Conservation (phyloP, 176 grass and related monocot species). For the Metroxylon sagu region DNA sequence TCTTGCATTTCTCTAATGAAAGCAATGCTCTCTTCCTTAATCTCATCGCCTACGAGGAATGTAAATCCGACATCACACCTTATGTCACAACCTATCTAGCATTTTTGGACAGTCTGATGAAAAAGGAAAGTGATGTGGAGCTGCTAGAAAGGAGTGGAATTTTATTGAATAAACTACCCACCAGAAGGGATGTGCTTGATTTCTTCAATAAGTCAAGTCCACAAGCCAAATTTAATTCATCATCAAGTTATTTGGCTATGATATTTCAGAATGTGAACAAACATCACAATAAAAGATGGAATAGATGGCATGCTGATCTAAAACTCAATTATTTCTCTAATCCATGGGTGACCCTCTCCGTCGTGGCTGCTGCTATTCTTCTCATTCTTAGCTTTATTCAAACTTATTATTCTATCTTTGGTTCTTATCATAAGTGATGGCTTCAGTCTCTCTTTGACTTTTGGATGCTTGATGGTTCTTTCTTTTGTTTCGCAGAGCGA, state of each 20-base stretch:
- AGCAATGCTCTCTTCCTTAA: conserved; percentile 31
- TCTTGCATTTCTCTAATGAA: conserved; percentile 29
- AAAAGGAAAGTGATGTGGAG: conserved; percentile 22
- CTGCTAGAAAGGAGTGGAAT: conserved; percentile 34
- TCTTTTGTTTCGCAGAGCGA: too few species aligned
- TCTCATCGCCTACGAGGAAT: conserved; percentile 41
- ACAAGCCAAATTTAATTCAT: conserved; percentile 23
- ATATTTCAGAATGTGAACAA: conserved; percentile 14
- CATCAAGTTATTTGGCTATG: conserved; percentile 23
- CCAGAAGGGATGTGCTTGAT: conserved; percentile 19
- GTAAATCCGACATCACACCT: conserved; percentile 24
- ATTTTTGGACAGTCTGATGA: conserved; percentile 33
- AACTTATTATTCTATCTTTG: too few species aligned
- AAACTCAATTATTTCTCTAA: conserved; percentile 45
- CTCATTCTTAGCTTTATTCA: conserved; percentile 14
- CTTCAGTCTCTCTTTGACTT: too few species aligned
- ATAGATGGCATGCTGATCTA: conserved; percentile 25
- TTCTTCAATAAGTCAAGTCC: conserved; percentile 31
- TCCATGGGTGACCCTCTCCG: conserved; percentile 39
- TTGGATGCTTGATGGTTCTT: too few species aligned
- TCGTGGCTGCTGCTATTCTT: conserved; percentile 19
- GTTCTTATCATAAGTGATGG: too few species aligned
- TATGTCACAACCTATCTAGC: conserved; percentile 25
- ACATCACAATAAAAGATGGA: conserved; percentile 7
- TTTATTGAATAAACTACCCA: conserved; percentile 9